These are phyloP conservation scores for Ceratocystis diversiconidia DNA, from an alignment of 2,329 filamentous ascomycete genomes.

Conservation along the genomic window DNA sequence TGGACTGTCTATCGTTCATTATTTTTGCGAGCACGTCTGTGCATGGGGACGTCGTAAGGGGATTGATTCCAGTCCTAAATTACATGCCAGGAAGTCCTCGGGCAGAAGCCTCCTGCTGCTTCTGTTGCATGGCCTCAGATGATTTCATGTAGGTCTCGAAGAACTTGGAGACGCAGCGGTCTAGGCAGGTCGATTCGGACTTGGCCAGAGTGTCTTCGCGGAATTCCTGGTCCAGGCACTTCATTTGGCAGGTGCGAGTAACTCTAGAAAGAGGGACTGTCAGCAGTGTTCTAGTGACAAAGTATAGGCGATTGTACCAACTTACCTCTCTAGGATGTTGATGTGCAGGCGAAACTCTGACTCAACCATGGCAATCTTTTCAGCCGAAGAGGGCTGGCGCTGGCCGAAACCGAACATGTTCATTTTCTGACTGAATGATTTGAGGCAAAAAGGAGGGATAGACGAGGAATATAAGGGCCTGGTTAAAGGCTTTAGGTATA, in stretches of 20 bases:
- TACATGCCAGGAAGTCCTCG: conserved; percentile 16
- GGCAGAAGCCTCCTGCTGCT: conserved; percentile 46
- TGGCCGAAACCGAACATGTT: conserved; percentile 37
- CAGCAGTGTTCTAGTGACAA: neutral
- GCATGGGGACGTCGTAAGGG: neutral
- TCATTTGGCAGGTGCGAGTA: conserved; percentile 76
- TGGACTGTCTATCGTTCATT: neutral
- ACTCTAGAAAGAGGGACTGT: conserved; percentile 39
- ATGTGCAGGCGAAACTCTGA: conserved; percentile 95
- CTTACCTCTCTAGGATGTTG: conserved; percentile 94
- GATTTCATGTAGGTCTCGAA: conserved; percentile 98
- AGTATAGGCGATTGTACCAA: neutral
- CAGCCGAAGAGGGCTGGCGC: conserved; percentile 80
- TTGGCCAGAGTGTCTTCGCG: conserved; percentile 96
- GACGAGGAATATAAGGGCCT: conserved; percentile 15
- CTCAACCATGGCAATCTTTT: conserved; percentile 95
- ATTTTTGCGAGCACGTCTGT: neutral
- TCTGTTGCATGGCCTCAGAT: conserved; percentile 86
- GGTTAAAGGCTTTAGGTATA: neutral
- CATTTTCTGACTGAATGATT: conserved; percentile 24
- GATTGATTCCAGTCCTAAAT: neutral
- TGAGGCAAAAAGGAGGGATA: neutral
- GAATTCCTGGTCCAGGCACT: conserved; percentile 87
- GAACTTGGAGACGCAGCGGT: conserved; percentile 95
- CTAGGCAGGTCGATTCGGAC: conserved; percentile 94